Evolutionary conservation across 805 yeast species (phyloP).

Genomic region (Nakazawaea peltata): DNA sequence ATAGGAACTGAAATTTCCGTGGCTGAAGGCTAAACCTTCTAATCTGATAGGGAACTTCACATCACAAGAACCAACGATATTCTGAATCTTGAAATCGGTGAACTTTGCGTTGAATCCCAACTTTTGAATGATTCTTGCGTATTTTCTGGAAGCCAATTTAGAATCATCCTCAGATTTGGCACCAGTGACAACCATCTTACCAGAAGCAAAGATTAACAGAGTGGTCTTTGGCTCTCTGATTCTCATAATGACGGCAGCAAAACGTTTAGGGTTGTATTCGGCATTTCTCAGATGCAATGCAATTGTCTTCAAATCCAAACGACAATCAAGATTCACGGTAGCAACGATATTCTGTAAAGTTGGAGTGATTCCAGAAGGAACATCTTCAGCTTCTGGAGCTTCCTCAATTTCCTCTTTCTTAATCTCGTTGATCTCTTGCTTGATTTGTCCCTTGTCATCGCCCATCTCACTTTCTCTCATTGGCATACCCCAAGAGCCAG

Average conservation of each 20-base stretch:
- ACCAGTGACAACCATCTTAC: slow-evolving; percentile 99
- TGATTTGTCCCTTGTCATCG: slow-evolving; percentile 15
- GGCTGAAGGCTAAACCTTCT: slow-evolving; percentile 96
- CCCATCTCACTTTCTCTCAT: slow-evolving; percentile 34
- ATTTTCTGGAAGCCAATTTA: slow-evolving; percentile 94
- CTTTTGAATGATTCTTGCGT: slow-evolving; percentile 96
- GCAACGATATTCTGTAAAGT: slow-evolving; percentile 95
- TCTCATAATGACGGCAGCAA: slow-evolving; percentile 99
- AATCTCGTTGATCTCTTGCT: slow-evolving; percentile 9
- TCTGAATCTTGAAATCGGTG: slow-evolving; percentile 96
- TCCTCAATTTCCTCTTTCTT: slow-evolving; percentile 1
- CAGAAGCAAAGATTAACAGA: slow-evolving; percentile 95
- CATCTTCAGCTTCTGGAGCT: slow-evolving; percentile 48
- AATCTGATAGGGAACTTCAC: slow-evolving; percentile 95
- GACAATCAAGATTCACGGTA: slow-evolving; percentile 93
- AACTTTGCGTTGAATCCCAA: slow-evolving; percentile 97
- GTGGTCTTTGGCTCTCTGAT: slow-evolving; percentile 98
- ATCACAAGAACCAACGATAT: slow-evolving; percentile 97
- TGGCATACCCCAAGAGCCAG: slow-evolving; percentile 57
- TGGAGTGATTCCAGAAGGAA: slow-evolving; percentile 94
- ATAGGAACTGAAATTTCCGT: slow-evolving; percentile 97
- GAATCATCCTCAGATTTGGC: slow-evolving; percentile 98
- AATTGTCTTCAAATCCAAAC: slow-evolving; percentile 91
- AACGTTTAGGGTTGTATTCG: slow-evolving; percentile 96
- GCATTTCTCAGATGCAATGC: slow-evolving; percentile 99